A percentile compares a stretch with the other conserved stretches of the same genome.
Evolutionary conservation across 768 basidiomycete species (phyloP).

Genomic region (Astraeus odoratus): DNA sequence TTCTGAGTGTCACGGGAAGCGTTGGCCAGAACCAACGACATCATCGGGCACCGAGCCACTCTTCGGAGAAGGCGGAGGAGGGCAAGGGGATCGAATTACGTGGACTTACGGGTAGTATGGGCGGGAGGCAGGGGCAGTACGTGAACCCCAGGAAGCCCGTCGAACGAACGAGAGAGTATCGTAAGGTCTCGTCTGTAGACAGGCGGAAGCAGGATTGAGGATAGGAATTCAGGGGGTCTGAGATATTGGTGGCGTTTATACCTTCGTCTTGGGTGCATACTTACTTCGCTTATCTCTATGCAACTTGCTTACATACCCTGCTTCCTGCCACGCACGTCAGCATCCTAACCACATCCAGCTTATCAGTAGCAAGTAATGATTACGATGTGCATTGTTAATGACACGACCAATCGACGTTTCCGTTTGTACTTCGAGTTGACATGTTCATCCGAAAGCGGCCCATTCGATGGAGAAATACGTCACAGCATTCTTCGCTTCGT

Average conservation of each 20-base stretch:
- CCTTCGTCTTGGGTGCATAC: neutral
- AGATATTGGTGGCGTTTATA: conserved; percentile 1
- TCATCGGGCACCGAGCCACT: conserved; percentile 37
- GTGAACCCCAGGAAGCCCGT: conserved; percentile 4
- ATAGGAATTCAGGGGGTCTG: neutral
- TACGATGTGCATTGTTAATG: neutral
- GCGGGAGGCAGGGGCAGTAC: conserved; percentile 6
- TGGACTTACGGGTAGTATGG: conserved; percentile 7
- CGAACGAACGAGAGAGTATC: conserved; percentile 6
- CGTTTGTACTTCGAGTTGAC: neutral
- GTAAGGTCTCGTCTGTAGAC: conserved; percentile 25
- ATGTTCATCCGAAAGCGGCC: conserved; percentile 71
- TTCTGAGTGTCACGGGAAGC: conserved; percentile 50
- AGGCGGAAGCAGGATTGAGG: conserved; percentile 43
- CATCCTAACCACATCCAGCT: neutral
- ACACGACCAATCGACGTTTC: neutral
- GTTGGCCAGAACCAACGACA: conserved; percentile 9
- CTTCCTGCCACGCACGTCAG: neutral
- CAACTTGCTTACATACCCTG: conserved; percentile 8
- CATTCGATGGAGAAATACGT: conserved; percentile 82
- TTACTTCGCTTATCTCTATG: neutral
- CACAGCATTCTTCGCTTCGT: conserved; percentile 58
- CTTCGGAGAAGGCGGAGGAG: conserved; percentile 55
- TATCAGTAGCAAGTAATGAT: neutral
- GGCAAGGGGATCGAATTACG: conserved; percentile 36